phyloP scores from a whole-genome alignment of 2,329 filamentous ascomycete species.

The Paecilomyces niveus region DNA sequence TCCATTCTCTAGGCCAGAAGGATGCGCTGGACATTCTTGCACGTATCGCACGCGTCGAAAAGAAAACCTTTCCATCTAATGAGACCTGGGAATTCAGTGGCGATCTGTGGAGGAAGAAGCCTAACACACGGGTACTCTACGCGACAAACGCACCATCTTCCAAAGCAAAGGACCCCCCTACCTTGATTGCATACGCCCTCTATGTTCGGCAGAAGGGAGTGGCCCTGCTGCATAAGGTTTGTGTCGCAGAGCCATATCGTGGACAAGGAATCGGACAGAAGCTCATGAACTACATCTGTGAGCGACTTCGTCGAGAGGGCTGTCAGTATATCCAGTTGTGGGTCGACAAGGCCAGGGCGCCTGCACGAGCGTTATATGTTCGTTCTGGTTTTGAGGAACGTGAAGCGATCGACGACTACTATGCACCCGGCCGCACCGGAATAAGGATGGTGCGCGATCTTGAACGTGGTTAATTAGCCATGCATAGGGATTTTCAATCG shows the following conservation, averaged over 20 bases:
- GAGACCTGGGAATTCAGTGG: constrained; percentile 44
- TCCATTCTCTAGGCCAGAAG: constrained; percentile 29
- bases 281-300: constrained; percentile 38
- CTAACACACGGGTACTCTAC: constrained; percentile 40
- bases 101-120: constrained; percentile 42
- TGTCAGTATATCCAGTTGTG: constrained; percentile 44
- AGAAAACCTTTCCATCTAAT: constrained; percentile 44
- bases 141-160: constrained; percentile 13
- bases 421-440: constrained; percentile 42
- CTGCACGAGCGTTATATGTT: constrained; percentile 40
- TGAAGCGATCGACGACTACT: constrained; percentile 43
- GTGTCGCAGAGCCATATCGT: constrained; percentile 40
- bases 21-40: constrained; percentile 29
- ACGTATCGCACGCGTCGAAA: constrained; percentile 37
- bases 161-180: constrained; percentile 4
- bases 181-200: constrained; percentile 41
- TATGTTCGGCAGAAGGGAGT: constrained; percentile 38
- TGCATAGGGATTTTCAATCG: neutral
- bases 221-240: constrained; percentile 47
- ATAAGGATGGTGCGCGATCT: constrained; percentile 37
- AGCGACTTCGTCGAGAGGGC: constrained; percentile 38
- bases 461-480: constrained; percentile 14
- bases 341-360: constrained; percentile 43
- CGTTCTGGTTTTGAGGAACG: constrained; percentile 40
- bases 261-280: constrained; percentile 40